A percentile compares a stretch with the other conserved stretches of the same genome.
Conservation (phyloP, 2,329 filamentous ascomycete species). For the Neobulgaria alba region DNA sequence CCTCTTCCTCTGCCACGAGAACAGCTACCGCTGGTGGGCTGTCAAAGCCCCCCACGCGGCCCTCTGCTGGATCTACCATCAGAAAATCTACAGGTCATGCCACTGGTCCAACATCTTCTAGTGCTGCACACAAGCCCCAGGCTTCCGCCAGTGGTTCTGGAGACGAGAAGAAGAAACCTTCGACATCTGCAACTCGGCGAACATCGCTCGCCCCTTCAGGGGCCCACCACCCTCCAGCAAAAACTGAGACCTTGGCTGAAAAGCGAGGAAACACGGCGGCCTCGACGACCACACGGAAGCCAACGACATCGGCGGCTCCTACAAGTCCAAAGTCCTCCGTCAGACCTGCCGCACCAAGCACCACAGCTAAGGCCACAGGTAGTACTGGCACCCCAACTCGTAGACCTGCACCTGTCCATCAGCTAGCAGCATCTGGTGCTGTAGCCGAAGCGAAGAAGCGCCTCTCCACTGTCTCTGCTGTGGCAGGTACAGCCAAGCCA, state of each 20-base stretch:
- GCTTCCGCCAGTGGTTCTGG: constrained; percentile 25
- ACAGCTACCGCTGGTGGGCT: constrained; percentile 23
- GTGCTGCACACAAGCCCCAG: constrained; percentile 21
- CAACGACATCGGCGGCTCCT: constrained; percentile 21
- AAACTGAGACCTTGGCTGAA: constrained; percentile 23
- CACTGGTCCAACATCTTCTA: constrained; percentile 26
- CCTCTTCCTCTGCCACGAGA: constrained; percentile 21
- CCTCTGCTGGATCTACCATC: constrained; percentile 18
- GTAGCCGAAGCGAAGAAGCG: constrained; percentile 48
- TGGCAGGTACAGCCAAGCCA: constrained; percentile 32
- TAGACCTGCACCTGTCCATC: constrained; percentile 26
- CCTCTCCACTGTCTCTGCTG: constrained; percentile 40
- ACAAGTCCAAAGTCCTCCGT: constrained; percentile 30
- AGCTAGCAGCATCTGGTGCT: constrained; percentile 29
- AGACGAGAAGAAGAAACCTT: constrained; percentile 27
- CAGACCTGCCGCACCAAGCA: constrained; percentile 22
- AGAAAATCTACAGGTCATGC: constrained; percentile 24
- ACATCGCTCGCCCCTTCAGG: constrained; percentile 24
- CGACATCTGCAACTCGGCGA: constrained; percentile 21
- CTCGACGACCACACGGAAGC: constrained; percentile 27
- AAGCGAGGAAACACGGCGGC: constrained; percentile 19
- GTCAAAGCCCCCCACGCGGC: constrained; percentile 28
- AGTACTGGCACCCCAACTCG: constrained; percentile 30
- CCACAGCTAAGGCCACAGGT: not conserved
- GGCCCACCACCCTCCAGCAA: constrained; percentile 18